A percentile compares a stretch with the other conserved stretches of the same genome.
Conservation (phyloP, 2,329 filamentous ascomycete genomes). For the Cercospora nicotianae region DNA sequence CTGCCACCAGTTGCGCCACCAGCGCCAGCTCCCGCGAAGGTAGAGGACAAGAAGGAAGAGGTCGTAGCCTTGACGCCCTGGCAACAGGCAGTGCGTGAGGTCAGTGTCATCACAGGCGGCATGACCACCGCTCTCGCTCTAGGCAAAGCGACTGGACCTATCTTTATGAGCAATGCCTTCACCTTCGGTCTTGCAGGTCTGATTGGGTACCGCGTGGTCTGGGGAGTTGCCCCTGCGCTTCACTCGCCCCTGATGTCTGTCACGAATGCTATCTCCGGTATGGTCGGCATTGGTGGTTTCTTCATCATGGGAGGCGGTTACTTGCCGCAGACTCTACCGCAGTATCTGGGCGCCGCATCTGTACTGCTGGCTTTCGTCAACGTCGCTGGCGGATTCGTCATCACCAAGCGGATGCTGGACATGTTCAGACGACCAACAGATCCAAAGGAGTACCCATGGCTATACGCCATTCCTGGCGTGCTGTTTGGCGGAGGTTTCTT, state of each 20-base stretch:
- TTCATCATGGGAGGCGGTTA: constrained; percentile 86
- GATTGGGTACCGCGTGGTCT: constrained; percentile 84
- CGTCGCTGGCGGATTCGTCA: constrained; percentile 83
- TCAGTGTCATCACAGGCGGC: constrained; percentile 70
- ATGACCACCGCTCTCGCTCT: constrained; percentile 75
- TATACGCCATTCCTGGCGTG: constrained; percentile 75
- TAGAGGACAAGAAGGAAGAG: constrained; percentile 56
- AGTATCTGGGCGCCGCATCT: constrained; percentile 73
- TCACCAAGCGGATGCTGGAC: constrained; percentile 90
- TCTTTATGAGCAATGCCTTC: constrained; percentile 87
- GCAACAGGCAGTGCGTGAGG: constrained; percentile 75
- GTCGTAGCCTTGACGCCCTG: constrained; percentile 73
- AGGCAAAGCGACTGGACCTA: constrained; percentile 75
- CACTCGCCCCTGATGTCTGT: constrained; percentile 91
- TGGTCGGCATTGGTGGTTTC: constrained; percentile 85
- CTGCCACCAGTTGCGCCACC: constrained; percentile 68
- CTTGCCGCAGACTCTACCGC: constrained; percentile 74
- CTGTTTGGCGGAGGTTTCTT: constrained; percentile 80
- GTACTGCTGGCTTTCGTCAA: constrained; percentile 87
- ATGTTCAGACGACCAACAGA: constrained; percentile 87
- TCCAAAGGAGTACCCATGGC: constrained; percentile 83
- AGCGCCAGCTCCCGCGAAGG: constrained; percentile 52
- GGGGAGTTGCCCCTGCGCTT: constrained; percentile 79
- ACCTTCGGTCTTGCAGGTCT: constrained; percentile 81
- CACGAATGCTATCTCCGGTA: constrained; percentile 85